A percentile compares a stretch with the other conserved stretches of the same genome.
These are phyloP conservation scores for Chrysoporthe austroafricana DNA, from an alignment of 2,329 filamentous ascomycete species.

Conservation along the genomic window DNA sequence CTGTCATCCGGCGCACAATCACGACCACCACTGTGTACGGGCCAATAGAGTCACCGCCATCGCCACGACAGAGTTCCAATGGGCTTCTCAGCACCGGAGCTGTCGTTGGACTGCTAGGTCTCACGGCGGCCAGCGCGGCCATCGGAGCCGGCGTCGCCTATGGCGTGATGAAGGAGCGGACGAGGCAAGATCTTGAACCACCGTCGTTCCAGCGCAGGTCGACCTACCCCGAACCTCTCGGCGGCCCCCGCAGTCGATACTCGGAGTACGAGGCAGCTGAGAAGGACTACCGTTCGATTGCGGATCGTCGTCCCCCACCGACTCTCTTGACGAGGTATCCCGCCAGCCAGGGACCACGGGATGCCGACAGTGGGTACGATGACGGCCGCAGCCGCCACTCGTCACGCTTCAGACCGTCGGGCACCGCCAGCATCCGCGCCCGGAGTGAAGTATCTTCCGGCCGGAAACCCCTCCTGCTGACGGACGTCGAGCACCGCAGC, in stretches of 20 bases:
- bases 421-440: slow-evolving; percentile 40
- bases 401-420: slow-evolving; percentile 41
- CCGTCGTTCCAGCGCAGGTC: slow-evolving; percentile 48
- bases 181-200: slow-evolving; percentile 46
- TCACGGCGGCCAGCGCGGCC: slow-evolving; percentile 74
- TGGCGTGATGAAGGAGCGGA: slow-evolving; percentile 66
- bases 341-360: slow-evolving; percentile 40
- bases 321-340: slow-evolving; percentile 31
- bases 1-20: slow-evolving; percentile 39
- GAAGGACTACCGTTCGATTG: slow-evolving; percentile 40
- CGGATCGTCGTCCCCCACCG: slow-evolving; percentile 41
- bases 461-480: slow-evolving; percentile 44
- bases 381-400: slow-evolving; percentile 47
- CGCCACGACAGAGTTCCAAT: slow-evolving; percentile 42
- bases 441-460: slow-evolving; percentile 46
- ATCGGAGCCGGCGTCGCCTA: slow-evolving; percentile 68
- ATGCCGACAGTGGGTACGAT: slow-evolving; percentile 44
- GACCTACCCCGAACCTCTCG: slow-evolving; percentile 48
- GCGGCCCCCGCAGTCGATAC: slow-evolving; percentile 41
- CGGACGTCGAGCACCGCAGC: slow-evolving; percentile 48
- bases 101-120: slow-evolving; percentile 69
- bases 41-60: slow-evolving; percentile 28
- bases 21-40: slow-evolving; percentile 38
- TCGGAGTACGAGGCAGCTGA: slow-evolving; percentile 43
- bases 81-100: slow-evolving; percentile 59